phyloP scores from a whole-genome alignment of 2,329 filamentous ascomycete genomes.

The Talaromyces rugulosus region DNA sequence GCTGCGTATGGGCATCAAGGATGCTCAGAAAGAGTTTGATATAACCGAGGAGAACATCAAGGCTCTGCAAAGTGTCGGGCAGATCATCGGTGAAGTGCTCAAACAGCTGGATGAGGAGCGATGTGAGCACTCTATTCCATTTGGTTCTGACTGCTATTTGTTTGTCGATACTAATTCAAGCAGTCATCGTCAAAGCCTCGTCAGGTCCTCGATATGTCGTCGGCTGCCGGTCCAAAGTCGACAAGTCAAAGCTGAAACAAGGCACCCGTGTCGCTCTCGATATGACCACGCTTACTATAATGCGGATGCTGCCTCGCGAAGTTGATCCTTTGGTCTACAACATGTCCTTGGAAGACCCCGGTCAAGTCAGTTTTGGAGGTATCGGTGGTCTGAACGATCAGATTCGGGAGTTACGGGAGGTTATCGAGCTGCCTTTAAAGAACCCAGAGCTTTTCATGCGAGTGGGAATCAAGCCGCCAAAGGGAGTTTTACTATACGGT shows the following conservation, averaged over 20 bases:
- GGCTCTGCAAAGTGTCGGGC: constrained; percentile 94
- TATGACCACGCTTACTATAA: constrained; percentile 99
- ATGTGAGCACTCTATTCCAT: constrained; percentile 61
- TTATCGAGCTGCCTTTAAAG: constrained; percentile 96
- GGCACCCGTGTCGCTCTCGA: constrained; percentile 95
- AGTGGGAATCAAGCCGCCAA: constrained; percentile 97
- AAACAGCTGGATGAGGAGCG: constrained; percentile 98
- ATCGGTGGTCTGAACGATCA: constrained; percentile 98
- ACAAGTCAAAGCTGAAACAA: constrained; percentile 96
- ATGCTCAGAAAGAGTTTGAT: constrained; percentile 89
- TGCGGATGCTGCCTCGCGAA: constrained; percentile 98
- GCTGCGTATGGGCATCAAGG: constrained; percentile 92
- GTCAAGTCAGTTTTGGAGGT: constrained; percentile 94
- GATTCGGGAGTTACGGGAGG: constrained; percentile 93
- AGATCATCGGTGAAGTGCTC: constrained; percentile 98
- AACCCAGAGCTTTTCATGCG: constrained; percentile 96
- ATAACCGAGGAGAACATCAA: constrained; percentile 99
- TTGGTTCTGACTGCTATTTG: neutral
- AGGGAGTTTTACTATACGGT: constrained; percentile 93
- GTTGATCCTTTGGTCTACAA: constrained; percentile 99
- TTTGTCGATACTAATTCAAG: constrained; percentile 3
- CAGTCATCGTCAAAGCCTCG: constrained; percentile 98
- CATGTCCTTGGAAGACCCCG: constrained; percentile 98
- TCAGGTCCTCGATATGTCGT: constrained; percentile 97
- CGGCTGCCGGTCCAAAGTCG: constrained; percentile 95